These are phyloP conservation scores for Hymenoscyphus linearis DNA, from an alignment of 2,329 filamentous ascomycete genomes.

Conservation along the genomic window DNA sequence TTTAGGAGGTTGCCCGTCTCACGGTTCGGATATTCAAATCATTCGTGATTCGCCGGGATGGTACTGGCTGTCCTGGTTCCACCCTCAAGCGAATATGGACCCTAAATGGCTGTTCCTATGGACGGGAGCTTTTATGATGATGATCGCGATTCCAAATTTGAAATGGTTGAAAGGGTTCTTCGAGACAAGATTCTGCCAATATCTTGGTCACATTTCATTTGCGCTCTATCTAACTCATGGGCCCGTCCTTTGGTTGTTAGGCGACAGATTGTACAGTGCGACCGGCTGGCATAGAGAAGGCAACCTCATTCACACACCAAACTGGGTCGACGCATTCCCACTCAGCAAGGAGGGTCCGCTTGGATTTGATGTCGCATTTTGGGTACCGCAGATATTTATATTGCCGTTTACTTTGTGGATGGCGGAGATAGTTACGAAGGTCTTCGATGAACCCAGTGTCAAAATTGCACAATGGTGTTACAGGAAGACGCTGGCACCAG, in stretches of 20 bases:
- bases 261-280: constrained; percentile 58
- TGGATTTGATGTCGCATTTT: constrained; percentile 56
- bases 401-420: constrained; percentile 54
- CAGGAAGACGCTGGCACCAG: constrained; percentile 35
- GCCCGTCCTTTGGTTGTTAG: constrained; percentile 52
- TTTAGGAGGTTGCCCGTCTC: constrained; percentile 55
- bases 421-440: constrained; percentile 50
- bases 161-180: constrained; percentile 53
- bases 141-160: constrained; percentile 53
- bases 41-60: constrained; percentile 50
- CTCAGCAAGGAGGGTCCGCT: constrained; percentile 56
- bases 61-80: constrained; percentile 42
- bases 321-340: constrained; percentile 52
- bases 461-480: constrained; percentile 54
- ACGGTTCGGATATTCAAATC: constrained; percentile 40
- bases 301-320: constrained; percentile 45
- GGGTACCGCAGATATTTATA: constrained; percentile 54
- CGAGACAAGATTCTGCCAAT: constrained; percentile 53
- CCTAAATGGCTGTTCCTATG: constrained; percentile 66
- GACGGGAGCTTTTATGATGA: constrained; percentile 51
- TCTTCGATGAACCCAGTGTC: constrained; percentile 58
- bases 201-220: constrained; percentile 57
- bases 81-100: constrained; percentile 60
- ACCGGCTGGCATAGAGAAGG: constrained; percentile 48
- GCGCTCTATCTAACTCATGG: constrained; percentile 61